Evolutionary conservation across 2,329 filamentous ascomycete species (phyloP), one percentile per base, ranked within the genome.

Genomic region (Colletotrichum gloeosporioides): DNA sequence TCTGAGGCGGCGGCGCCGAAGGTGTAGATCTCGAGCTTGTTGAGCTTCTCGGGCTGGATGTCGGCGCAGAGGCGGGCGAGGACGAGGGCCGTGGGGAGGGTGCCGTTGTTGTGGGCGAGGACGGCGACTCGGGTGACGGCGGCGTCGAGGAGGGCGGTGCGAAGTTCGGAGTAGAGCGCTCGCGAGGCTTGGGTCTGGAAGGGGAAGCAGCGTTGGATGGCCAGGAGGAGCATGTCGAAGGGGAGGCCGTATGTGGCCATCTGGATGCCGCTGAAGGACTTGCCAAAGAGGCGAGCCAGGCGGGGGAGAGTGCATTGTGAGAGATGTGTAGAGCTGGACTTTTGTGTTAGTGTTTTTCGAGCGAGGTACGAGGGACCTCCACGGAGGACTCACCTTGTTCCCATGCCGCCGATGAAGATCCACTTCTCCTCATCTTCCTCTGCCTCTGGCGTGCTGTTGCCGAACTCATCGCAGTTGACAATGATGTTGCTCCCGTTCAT

Each of bases 221-320:
- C 78, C n/a, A 81, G 75, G 22, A 78, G 83, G 57, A 90, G 78
- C 29, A 90, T 81, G 79, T 92, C 90, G 78, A 91, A 88, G 44
- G 89, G 85, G 4, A 89, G 84, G 76, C 91, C 90, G 34, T 89
- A 86, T 12, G 90, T 87, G 34, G 85, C 84, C 73, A 86, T 84
- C 76, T 90, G 88, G 62, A 91, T 88, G 80, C 88, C 89, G 59
- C 86, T 88, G 77, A 92, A 86, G 63, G 85, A 81, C 12, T 83
- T 81, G 59, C 81, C 80, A 76, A 87, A 86, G 6, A 86, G 82
- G 22, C 79, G 81, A 10, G 83, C 82, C 9, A 87, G 77, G 12
- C 80, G 82, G 3, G 85, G 83, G 4, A 85, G 77, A 0, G 83
- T 84, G 12, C 77, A 78, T 65, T 78, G 78, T 53, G 82, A 78